Evolutionary conservation across 2,329 filamentous ascomycete genomes (phyloP), one percentile per base, ranked within the genome.

Genomic region (Daldinia sp.): DNA sequence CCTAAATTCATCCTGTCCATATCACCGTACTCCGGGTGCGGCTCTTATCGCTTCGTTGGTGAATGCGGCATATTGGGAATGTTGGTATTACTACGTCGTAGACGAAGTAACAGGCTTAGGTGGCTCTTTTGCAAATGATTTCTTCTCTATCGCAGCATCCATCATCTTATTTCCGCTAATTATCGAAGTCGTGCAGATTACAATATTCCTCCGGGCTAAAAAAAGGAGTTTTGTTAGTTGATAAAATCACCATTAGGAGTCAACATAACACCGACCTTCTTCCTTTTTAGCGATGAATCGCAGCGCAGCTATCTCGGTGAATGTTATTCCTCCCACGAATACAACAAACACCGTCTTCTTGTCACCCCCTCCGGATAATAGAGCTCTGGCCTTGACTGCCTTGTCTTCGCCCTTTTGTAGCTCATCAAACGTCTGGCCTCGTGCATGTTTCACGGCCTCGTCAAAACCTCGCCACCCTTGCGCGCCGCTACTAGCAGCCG

Each of bases 391-490:
- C 72, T 94, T 94, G 29, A 94, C 88, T 1, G 94, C 93, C 76
- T 95, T 96, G 73, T 97, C 94, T 72, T 96, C 92, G 2, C 94
- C 94, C 72, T 92, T 94, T 74, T 99, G 95, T 39, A 91, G 83
- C 72, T 97, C 90, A 73, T 97, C 96, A 73, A 99, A 96, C 0
- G 93, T 96, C 66, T 90, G 87, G 3, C 95, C 95, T 15, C 91
- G 87, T 11, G 93, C 91, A 74, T 95, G 91, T 76, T 95, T 96
- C 48, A 96, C 86, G 1, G 91, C 87, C 65, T 98, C 94, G 70
- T 99, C 95, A 73, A 98, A 99, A 0, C 94, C 93, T 63, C 93
- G 88, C 91, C 94, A 97, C 9, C 94, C 94, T 70, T 94, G 90
- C 0, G 89, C 87, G 3, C 87, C 85, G 2, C 86, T 84, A 30